Conservation (phyloP, 2,329 filamentous ascomycete species). For the Ascochyta viciae-villosae region DNA sequence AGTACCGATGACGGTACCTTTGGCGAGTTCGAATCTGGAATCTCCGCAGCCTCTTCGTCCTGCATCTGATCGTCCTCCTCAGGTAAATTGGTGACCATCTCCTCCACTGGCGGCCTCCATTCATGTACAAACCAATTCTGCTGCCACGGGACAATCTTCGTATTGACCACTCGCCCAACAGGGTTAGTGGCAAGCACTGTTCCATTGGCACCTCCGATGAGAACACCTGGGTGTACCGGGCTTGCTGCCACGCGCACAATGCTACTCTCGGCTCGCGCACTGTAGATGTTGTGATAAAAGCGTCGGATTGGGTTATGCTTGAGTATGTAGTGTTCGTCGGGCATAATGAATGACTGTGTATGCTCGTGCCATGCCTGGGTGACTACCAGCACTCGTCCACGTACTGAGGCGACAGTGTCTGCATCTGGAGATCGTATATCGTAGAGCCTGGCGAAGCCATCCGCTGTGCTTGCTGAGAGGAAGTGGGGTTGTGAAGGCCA, state of each 20-base stretch:
- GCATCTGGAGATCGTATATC: constrained; percentile 58
- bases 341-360: constrained; percentile 60
- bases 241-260: constrained; percentile 56
- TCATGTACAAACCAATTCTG: constrained; percentile 66
- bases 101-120: constrained; percentile 52
- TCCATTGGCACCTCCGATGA: constrained; percentile 62
- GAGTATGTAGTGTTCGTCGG: constrained; percentile 62
- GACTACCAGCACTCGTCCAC: constrained; percentile 58
- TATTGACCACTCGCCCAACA: constrained; percentile 57
- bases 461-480: constrained; percentile 60
- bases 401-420: constrained; percentile 55
- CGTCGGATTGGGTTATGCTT: constrained; percentile 59
- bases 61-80: neutral
- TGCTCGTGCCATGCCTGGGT: constrained; percentile 63
- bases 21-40: neutral
- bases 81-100: constrained; percentile 12
- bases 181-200: constrained; percentile 61
- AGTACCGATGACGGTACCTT: constrained; percentile 22
- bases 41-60: neutral
- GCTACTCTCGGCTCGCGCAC: constrained; percentile 46
- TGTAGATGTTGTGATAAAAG: constrained; percentile 57
- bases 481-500: constrained; percentile 63
- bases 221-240: constrained; percentile 61
- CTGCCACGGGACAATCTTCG: constrained; percentile 60
- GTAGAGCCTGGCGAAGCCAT: constrained; percentile 62